Conservation (phyloP, 2,329 filamentous ascomycete genomes). For the Graphiopsis chlorocephala region DNA sequence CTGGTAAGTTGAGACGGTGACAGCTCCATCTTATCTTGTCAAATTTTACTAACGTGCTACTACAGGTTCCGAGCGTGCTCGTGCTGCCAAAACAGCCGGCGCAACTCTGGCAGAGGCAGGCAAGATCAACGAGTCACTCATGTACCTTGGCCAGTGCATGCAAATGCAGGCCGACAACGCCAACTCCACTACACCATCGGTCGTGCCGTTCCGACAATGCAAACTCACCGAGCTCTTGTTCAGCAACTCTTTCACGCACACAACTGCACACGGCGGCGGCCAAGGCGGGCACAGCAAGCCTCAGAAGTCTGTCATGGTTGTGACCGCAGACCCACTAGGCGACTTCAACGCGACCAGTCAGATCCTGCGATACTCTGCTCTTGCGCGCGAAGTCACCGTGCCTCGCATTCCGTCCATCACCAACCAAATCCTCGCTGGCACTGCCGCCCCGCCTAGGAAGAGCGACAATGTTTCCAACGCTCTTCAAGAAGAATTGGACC, state of each 20-base stretch:
- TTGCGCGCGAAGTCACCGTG: constrained; percentile 89
- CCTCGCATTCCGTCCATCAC: constrained; percentile 82
- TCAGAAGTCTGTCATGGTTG: constrained; percentile 92
- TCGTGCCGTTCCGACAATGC: constrained; percentile 65
- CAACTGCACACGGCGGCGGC: constrained; percentile 38
- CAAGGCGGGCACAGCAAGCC: constrained; percentile 55
- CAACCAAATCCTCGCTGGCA: constrained; percentile 57
- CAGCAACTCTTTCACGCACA: constrained; percentile 46
- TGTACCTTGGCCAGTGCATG: constrained; percentile 96
- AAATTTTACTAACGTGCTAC: constrained; percentile 22
- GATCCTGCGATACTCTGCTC: constrained; percentile 88
- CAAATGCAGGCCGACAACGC: constrained; percentile 87
- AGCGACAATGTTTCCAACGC: constrained; percentile 45
- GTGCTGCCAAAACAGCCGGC: constrained; percentile 90
- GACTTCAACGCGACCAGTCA: constrained; percentile 97
- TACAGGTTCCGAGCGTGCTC: constrained; percentile 76
- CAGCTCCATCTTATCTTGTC: not conserved
- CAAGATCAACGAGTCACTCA: constrained; percentile 97
- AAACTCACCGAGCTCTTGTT: constrained; percentile 54
- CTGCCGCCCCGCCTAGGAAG: constrained; percentile 22
- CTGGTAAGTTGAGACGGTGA: constrained; percentile 53
- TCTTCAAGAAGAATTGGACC: constrained; percentile 68
- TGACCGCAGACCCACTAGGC: constrained; percentile 86
- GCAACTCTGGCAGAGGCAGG: constrained; percentile 91
- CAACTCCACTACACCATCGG: constrained; percentile 48